These are phyloP conservation scores for Mesembryanthemum crystallinum DNA, from an alignment of 148 eudicot species.

Conservation along the genomic window DNA sequence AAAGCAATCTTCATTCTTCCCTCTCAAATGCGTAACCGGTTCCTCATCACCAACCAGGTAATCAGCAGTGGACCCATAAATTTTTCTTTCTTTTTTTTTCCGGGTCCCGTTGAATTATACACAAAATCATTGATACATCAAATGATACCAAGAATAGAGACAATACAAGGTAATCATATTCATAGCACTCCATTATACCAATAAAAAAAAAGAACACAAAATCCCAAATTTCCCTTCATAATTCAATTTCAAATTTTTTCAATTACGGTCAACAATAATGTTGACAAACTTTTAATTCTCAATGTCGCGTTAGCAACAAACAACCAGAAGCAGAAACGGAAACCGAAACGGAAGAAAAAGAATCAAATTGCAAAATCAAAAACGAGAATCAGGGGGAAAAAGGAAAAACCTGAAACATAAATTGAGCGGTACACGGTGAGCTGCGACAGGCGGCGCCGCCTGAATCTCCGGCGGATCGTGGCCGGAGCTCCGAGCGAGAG, in stretches of 20 bases:
- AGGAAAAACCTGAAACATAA: background rate
- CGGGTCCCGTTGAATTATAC: background rate
- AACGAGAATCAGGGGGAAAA: background rate
- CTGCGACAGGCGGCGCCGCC: background rate
- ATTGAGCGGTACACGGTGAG: background rate
- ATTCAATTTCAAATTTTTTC: background rate
- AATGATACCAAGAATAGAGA: background rate
- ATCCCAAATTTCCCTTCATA: background rate
- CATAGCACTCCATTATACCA: background rate
- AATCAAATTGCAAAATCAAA: background rate
- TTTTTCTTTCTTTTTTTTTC: background rate
- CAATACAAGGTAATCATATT: background rate
- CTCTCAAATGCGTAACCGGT: background rate
- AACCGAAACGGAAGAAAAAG: background rate
- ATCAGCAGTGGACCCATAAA: constrained; percentile 10
- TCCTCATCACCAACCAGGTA: constrained; percentile 15
- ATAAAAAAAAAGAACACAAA: background rate
- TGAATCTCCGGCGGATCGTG: background rate
- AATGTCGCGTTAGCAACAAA: background rate
- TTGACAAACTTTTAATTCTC: no score
- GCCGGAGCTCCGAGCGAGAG: background rate
- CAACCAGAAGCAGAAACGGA: no score
- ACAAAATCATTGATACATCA: background rate
- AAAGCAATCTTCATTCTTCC: constrained; percentile 16
- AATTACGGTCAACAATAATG: no score